Percentiles rank a stretch among this genome's conserved stretches.
These are phyloP conservation scores for Ganoderma meredithae DNA, from an alignment of 1,284 basidiomycete genomes.

Conservation along the genomic window DNA sequence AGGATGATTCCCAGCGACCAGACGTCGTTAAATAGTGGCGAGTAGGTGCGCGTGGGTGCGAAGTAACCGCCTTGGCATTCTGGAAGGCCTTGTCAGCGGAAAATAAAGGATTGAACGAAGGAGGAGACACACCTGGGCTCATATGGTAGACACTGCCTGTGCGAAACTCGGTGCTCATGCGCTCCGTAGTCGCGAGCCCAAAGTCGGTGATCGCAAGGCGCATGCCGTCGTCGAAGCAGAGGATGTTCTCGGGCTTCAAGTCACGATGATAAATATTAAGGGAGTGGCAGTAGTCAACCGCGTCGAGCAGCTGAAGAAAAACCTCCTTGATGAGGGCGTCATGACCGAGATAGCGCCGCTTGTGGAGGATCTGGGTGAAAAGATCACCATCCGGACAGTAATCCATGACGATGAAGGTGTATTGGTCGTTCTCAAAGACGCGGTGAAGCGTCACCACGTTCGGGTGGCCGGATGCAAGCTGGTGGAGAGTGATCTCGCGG, in stretches of 20 bases:
- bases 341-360: slow-evolving; percentile 78
- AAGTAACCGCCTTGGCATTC: slow-evolving; percentile 94
- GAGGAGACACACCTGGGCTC: slow-evolving; percentile 79
- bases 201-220: slow-evolving; percentile 95
- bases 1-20: slow-evolving; percentile 98
- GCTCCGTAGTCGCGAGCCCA: slow-evolving; percentile 94
- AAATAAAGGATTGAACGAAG: slow-evolving; percentile 10
- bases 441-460: slow-evolving; percentile 92
- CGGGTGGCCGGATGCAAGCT: slow-evolving; percentile 86
- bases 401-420: slow-evolving; percentile 79
- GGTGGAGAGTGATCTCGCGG: slow-evolving; percentile 85
- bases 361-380: slow-evolving; percentile 85
- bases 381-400: slow-evolving; percentile 87
- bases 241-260: slow-evolving; percentile 97
- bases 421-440: slow-evolving; percentile 78
- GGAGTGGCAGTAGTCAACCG: slow-evolving; percentile 89
- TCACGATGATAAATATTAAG: slow-evolving; percentile 97
- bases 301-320: slow-evolving; percentile 93
- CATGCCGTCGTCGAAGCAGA: slow-evolving; percentile 85
- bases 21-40: slow-evolving; percentile 90
- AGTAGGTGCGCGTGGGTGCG: slow-evolving; percentile 76
- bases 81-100: slow-evolving; percentile 40
- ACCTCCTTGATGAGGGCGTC: slow-evolving; percentile 86
- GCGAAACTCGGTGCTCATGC: slow-evolving; percentile 89
- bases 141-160: slow-evolving; percentile 97